Evolutionary conservation across 1,284 basidiomycete genomes (phyloP).

Genomic region (Boletellus deceptivus): DNA sequence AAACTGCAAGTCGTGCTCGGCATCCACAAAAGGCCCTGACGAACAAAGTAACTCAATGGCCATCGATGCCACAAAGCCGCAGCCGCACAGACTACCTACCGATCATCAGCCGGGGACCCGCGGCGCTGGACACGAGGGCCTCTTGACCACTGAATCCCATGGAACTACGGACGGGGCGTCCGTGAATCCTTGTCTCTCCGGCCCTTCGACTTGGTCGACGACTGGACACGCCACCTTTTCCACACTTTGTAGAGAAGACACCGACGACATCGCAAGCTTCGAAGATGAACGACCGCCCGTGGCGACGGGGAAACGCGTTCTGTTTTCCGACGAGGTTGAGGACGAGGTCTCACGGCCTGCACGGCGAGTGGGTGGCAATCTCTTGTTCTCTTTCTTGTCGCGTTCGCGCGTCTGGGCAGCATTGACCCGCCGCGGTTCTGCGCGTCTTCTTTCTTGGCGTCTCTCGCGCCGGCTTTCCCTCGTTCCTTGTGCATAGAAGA

Average conservation of each 20-base stretch:
- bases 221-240: slow-evolving; percentile 20
- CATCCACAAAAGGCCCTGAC: slow-evolving; percentile 13
- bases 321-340: slow-evolving; percentile 26
- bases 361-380: slow-evolving; percentile 27
- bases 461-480: no score
- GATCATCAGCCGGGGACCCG: slow-evolving; percentile 22
- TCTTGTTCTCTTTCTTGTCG: background rate
- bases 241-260: slow-evolving; percentile 27
- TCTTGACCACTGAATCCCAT: slow-evolving; percentile 10
- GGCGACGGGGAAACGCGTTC: slow-evolving; percentile 25
- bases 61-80: slow-evolving; percentile 12
- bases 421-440: no score
- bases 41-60: slow-evolving; percentile 15
- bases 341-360: slow-evolving; percentile 23
- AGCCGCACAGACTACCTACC: slow-evolving; percentile 1
- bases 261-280: slow-evolving; percentile 29
- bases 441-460: no score
- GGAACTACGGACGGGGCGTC: slow-evolving; percentile 4
- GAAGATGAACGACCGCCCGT: slow-evolving; percentile 19
- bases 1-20: slow-evolving; percentile 10
- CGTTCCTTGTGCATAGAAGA: no score
- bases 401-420: background rate
- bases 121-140: slow-evolving; percentile 12
- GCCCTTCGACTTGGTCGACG: slow-evolving; percentile 22
- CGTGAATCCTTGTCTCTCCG: slow-evolving; percentile 15